These are phyloP conservation scores for Zygosaccharomyces bailii DNA, from an alignment of 805 yeast genomes.

Conservation along the genomic window DNA sequence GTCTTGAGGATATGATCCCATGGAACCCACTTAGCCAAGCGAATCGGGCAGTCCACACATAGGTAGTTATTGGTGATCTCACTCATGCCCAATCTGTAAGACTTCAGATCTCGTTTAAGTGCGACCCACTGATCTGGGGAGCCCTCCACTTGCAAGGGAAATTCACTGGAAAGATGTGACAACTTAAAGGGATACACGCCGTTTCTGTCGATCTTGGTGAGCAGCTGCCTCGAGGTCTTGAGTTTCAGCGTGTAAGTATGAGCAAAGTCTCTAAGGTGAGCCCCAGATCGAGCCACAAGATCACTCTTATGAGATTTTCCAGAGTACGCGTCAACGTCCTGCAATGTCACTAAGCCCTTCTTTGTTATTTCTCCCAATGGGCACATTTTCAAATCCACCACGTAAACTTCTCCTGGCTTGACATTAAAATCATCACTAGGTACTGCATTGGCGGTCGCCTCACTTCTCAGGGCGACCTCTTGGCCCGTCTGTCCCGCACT, in stretches of 20 bases:
- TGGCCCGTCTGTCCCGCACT: conserved; percentile 7
- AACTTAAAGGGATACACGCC: conserved; percentile 93
- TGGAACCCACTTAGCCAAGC: conserved; percentile 69
- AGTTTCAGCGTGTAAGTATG: conserved; percentile 72
- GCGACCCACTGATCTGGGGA: conserved; percentile 37
- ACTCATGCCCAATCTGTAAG: conserved; percentile 68
- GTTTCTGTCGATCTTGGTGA: conserved; percentile 65
- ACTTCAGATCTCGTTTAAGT: conserved; percentile 53
- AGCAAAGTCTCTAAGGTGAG: conserved; percentile 85
- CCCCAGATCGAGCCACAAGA: conserved; percentile 60
- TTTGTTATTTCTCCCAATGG: conserved; percentile 53
- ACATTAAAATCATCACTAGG: conserved; percentile 76
- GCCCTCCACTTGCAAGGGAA: conserved; percentile 51
- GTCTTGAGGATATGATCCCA: conserved; percentile 58
- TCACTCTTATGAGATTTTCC: conserved; percentile 58
- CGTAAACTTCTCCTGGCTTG: conserved; percentile 79
- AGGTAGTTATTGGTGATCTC: conserved; percentile 80
- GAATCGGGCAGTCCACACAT: conserved; percentile 69
- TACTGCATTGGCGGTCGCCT: conserved; percentile 51
- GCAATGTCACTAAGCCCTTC: conserved; percentile 66
- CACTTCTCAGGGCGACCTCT: conserved; percentile 35
- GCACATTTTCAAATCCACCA: conserved; percentile 78
- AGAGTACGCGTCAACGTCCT: conserved; percentile 58
- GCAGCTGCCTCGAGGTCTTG: conserved; percentile 65
- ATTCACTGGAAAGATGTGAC: conserved; percentile 59